Evolutionary conservation across 768 basidiomycete genomes (phyloP), one percentile per base, ranked within the genome.

Genomic region (Panaeolus papilionaceus): DNA sequence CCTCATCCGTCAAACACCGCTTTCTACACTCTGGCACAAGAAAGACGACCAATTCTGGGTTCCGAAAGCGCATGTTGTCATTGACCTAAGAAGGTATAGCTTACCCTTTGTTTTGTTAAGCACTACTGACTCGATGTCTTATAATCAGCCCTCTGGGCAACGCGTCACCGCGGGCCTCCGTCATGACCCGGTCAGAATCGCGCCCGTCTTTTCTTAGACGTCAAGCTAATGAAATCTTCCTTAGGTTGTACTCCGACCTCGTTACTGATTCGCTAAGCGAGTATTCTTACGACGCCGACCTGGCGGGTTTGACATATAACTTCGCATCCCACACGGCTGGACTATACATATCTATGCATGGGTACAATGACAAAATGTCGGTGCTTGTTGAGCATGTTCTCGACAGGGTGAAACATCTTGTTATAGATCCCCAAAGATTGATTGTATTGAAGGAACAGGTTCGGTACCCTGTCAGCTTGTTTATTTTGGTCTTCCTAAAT

Each of bases 21-120:
- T 91, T 33, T 92, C 91, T 4, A 85, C 89, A 12, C 80, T 99
- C 3, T 99, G 97, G 96, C 88, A 96, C 80, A 99, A 99, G 83
- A 96, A 96, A 75, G 98, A 99, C 76, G 97, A 99, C 77, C 87
- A 84, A 68, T 99, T 98, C 82, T 97, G 95, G 92, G 88, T 97
- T 10, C 98, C 98, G 0, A 94, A 93, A 74, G 95, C 95, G 2
- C 85, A 88, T 69, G 85, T 92, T 23, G 80, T 91, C 66, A 84
- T 98, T 64, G 88, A 93, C 71, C 81, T 96, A 54, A 86, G 91
- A 72, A 93, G 88, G 93, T 92, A 75, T 23, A 79, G 20, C 65
- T 18, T 63, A 26, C 49, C 45, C 20, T 37, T 4, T 39, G n/a
- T 40, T 45, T 23, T 64, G 38, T 49, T 44, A 23, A 47, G 42